Evolutionary conservation across 345 rosid genomes (phyloP).

Genomic region (Euphorbia lathyris): DNA sequence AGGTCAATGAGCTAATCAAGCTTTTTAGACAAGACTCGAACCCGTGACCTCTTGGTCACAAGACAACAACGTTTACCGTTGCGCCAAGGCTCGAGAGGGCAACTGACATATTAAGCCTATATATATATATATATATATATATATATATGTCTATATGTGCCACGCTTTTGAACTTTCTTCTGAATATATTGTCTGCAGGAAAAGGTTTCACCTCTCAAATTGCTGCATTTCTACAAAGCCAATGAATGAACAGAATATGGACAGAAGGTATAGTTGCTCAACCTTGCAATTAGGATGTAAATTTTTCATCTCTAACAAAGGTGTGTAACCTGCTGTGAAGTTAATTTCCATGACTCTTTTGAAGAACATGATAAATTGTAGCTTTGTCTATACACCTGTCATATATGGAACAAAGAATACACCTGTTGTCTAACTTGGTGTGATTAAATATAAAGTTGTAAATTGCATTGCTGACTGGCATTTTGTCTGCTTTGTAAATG

Average conservation of each 20-base stretch:
- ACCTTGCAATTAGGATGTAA: conserved; percentile 14
- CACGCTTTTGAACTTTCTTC: neutral
- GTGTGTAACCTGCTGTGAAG: conserved; percentile 11
- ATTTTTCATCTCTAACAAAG: conserved; percentile 11
- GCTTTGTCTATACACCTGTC: conserved; percentile 23
- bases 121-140: too few species aligned
- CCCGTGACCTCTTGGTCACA: too few species aligned
- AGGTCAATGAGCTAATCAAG: too few species aligned
- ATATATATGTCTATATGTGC: too few species aligned
- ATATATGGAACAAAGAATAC: conserved; percentile 4
- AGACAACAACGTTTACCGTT: too few species aligned
- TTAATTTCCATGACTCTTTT: neutral
- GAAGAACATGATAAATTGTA: conserved; percentile 5
- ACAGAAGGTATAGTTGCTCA: conserved; percentile 8
- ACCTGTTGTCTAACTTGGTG: conserved; percentile 27
- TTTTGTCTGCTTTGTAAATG: conserved; percentile 33
- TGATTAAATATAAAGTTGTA: conserved; percentile 18
- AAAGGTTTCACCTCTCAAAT: conserved; percentile 49
- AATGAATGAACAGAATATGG: conserved; percentile 17
- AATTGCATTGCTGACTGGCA: conserved; percentile 25
- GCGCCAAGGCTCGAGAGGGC: too few species aligned
- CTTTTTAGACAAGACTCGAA: too few species aligned
- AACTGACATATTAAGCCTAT: too few species aligned
- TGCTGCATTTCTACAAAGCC: conserved; percentile 65
- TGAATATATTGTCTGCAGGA: conserved; percentile 38